Evolutionary conservation across 306 rosid species (phyloP).

Genomic region (Medicago truncatula): DNA sequence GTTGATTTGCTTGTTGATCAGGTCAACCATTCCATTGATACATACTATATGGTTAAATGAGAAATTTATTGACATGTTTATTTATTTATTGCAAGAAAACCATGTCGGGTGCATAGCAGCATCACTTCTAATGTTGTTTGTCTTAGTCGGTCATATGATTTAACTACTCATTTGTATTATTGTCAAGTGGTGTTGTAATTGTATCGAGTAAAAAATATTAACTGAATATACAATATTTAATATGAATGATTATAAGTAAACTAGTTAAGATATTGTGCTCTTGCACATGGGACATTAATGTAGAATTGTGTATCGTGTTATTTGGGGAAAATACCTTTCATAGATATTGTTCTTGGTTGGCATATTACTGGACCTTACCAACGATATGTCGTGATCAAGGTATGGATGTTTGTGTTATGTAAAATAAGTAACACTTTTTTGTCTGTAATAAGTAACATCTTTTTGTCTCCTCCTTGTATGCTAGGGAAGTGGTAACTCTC

Average conservation of each 20-base stretch:
- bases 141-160: slow-evolving; percentile 42
- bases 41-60: not conserved
- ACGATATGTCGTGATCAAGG: no score
- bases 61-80: slow-evolving; percentile 31
- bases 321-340: not conserved
- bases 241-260: not conserved
- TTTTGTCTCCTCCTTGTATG: no score
- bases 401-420: no score
- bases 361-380: no score
- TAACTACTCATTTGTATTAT: not conserved
- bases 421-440: no score
- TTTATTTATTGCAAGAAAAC: slow-evolving; percentile 50
- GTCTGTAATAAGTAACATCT: no score
- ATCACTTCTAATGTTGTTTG: slow-evolving; percentile 53
- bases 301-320: not conserved
- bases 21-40: slow-evolving; percentile 44
- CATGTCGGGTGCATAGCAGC: slow-evolving; percentile 67
- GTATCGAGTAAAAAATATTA: not conserved
- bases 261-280: not conserved
- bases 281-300: not conserved
- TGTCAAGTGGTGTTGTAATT: not conserved
- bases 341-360: not conserved
- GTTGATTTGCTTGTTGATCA: slow-evolving; percentile 44
- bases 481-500: no score
- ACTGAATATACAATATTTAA: not conserved